These are phyloP conservation scores for Fusarium keratoplasticum DNA, from an alignment of 2,329 filamentous ascomycete species.

Conservation along the genomic window DNA sequence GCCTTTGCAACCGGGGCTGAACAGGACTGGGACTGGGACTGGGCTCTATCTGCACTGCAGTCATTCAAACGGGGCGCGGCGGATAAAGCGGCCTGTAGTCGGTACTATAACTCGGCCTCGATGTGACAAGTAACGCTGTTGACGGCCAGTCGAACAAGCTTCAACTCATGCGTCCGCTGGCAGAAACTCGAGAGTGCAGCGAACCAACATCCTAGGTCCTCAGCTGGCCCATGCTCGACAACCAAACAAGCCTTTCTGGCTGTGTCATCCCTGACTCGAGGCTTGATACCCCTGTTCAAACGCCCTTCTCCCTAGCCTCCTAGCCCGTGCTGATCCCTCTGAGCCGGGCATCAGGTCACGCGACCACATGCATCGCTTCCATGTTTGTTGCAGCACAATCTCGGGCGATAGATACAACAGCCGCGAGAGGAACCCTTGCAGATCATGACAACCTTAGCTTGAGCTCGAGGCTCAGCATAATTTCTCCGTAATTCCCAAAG, in stretches of 20 bases:
- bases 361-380: neutral
- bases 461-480: neutral
- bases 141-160: neutral
- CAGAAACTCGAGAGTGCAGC: neutral
- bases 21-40: neutral
- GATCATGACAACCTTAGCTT: neutral
- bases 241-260: neutral
- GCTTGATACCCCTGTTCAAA: neutral
- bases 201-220: neutral
- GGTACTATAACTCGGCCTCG: neutral
- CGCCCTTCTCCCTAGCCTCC: neutral
- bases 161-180: neutral
- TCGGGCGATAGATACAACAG: neutral
- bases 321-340: neutral
- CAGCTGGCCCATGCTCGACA: neutral
- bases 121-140: neutral
- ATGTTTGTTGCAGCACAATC: neutral
- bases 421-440: neutral
- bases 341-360: conserved; percentile 5
- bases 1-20: neutral
- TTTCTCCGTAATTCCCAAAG: conserved; percentile 2
- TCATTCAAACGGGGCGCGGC: neutral
- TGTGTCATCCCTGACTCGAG: neutral
- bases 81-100: neutral
- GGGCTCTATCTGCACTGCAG: neutral